Base-by-base conservation (phyloP, 257 asterid genomes). In the Solanum chmielewskii region DNA sequence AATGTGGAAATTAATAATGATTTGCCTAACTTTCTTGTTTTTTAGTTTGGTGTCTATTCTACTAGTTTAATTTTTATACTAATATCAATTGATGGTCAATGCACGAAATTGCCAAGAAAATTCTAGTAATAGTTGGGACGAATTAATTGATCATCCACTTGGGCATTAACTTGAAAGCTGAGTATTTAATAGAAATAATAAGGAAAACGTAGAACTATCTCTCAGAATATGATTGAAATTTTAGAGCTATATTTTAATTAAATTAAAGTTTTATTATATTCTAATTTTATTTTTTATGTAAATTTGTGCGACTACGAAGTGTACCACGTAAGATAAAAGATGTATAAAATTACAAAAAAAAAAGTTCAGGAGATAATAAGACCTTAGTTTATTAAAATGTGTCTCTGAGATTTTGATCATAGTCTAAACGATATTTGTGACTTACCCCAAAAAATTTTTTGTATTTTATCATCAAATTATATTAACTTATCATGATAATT, bases 181-280 rank as follows among this genome's bases (percentile, higher is more conserved):
- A 37, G 39, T 37, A 37, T 37, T 37, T 37, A 37, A 37, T 35
- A 37, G 6, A 37, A 5, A 35, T 6, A 37, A 5, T 37, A 37
- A 6, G 39, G 39, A 37, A 37, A 37, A 37, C 0, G 7, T 37
- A 37, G 0, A 6, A 37, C 1, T 37, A 37, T 37, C 7, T 1
- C 1, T 1, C 0, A 1, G 0, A 5, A 5, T 37, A 5, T 1
- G 1, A 37, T 1, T 5, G 39, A 37, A 37, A 37, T 37, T 37
- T 37, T 37, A 5, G 39, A 37, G 7, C 6, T 5, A 35, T 6
- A 33, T 33, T 33, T 4, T 33, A 37, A 37, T 5, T 37, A 5
- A 37, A 37, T 6, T 37, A 37, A 6, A 6, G 2, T 37, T 37
- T 6, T 37, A 37, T 37, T 6, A 37, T 1, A 1, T 6, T 37